Base-by-base conservation (phyloP, 345 rosid genomes). In the Dimocarpus longan region DNA sequence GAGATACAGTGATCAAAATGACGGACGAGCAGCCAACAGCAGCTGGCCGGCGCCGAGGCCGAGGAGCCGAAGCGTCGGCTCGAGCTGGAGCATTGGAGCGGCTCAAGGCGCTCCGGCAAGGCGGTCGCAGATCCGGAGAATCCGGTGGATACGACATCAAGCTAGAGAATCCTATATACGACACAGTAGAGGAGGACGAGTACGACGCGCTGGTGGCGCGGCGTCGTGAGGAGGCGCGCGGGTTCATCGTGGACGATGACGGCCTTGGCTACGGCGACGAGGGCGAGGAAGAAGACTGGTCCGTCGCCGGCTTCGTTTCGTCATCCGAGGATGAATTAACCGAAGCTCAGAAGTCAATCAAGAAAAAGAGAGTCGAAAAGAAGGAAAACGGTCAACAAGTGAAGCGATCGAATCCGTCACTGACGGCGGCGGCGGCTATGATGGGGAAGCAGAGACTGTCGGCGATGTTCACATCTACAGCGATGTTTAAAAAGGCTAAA, bases 211-310 rank as follows among this genome's bases (percentile, higher is more conserved):
- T 94, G 74, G 97, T 93, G 16, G 91, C 92, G 70, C 88, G 88
- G 72, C 94, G 98, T 68, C 88, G 92, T 0, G 91, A 93, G 79
- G 98, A 94, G 82, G 94, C 86, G 46, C 90, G 82, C 28, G 90
- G 89, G 15, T 96, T 96, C 77, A 91, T 96, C 21, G 97, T 90
- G 22, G 90, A 90, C 28, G 99, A 96, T 65, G 92, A 87, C 9
- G 94, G 87, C 62, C 82, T 93, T 3, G 99, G 99, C 6, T 96
- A 96, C 59, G 84, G 82, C 48, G 98, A 96, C 71, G 94, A 91
- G 52, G 99, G 97, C 2, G 89, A 90, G 65, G 99, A 96, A 77
- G 99, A 94, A 88, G 99, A 96, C 70, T 96, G 96, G 95, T 79
- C 93, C n/a, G 83, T 73, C 18, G 83, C 94, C 3, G 89, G 88